Evolutionary conservation across 768 basidiomycete genomes (phyloP), one percentile per base, ranked within the genome.

Genomic region (Leccinellum luteum): DNA sequence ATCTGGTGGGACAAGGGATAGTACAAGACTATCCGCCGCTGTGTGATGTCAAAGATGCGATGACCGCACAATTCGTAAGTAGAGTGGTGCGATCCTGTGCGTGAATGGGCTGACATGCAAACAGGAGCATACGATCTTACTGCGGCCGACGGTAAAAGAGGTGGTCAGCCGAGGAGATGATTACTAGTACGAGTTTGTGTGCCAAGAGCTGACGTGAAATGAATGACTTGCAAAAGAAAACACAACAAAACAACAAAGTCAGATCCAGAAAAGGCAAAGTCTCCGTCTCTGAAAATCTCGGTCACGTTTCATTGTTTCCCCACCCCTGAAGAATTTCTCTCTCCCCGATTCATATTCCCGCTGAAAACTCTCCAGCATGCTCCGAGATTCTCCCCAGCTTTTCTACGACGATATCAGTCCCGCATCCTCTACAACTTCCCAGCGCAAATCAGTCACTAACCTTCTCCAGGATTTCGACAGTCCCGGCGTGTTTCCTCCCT

Each of bases 1-100:
- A 96, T 62, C 79, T 98, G 7, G 97, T 99, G 27, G 75, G 81
- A 44, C 89, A 94, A 73, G 90, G 88, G 1, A 85, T 98, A 54
- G 94, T 99, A 2, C 84, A 87, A 62, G 92, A 89, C 60, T 98
- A 98, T 71, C 97, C 93, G 10, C 97, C 97, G 0, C 78, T 99
- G 35, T 89, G 85, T 64, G 97, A 98, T 71, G 82, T 85, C 53
- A 78, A 76, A 51, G 94, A 86, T 41, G 84, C 87, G 2, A 97
- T 95, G 92, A 97, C 95, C 1, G 96, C 96, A 10, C 96, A 98
- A 78, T 90, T 89, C 71, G 89, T 91, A 65, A 60, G 85, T 19
- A 35, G 45, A 55, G 48, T 32, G 12, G 13, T 61, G 55, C 60
- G 21, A 27, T 48, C 31, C 51, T 8, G 23, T 51, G 4, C 44